phyloP scores from a whole-genome alignment of 768 basidiomycete genomes.

The Cystofilobasidium ferigula region DNA sequence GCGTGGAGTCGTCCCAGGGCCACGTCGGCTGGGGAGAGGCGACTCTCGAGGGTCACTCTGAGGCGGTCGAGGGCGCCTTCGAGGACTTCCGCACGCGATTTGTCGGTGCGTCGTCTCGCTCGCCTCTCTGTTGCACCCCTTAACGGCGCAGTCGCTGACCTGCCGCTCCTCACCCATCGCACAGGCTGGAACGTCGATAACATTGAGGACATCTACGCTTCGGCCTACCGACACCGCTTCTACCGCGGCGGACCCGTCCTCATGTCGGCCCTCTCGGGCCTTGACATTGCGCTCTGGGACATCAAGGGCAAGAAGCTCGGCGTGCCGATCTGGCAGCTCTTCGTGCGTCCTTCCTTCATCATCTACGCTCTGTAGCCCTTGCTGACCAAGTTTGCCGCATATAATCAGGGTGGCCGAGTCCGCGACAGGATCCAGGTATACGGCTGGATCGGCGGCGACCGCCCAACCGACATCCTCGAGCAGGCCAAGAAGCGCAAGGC shows the following conservation, averaged over 20 bases:
- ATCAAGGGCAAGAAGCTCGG: conserved; percentile 61
- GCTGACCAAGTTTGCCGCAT: background rate
- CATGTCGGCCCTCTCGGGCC: conserved; percentile 47
- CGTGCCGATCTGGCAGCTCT: conserved; percentile 53
- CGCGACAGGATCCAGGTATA: conserved; percentile 22
- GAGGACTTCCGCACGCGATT: conserved; percentile 52
- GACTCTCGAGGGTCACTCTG: conserved; percentile 55
- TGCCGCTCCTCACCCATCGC: background rate
- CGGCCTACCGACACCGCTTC: conserved; percentile 55
- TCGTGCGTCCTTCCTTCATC: conserved; percentile 45
- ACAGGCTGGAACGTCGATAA: conserved; percentile 35
- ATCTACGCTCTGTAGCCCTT: background rate
- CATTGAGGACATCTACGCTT: conserved; percentile 55
- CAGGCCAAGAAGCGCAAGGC: conserved; percentile 48
- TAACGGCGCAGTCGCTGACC: background rate
- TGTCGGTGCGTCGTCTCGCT: conserved; percentile 40
- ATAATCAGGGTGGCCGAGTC: conserved; percentile 17
- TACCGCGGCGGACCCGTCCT: conserved; percentile 42
- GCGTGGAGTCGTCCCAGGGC: conserved; percentile 54
- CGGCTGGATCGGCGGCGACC: conserved; percentile 48
- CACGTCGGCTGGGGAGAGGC: conserved; percentile 65
- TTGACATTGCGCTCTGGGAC: conserved; percentile 65
- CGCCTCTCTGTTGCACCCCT: background rate
- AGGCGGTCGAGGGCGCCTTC: conserved; percentile 60
- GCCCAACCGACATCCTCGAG: conserved; percentile 44